Base-by-base conservation (phyloP, 2,329 filamentous ascomycete species). In the Neospermospora avenae region DNA sequence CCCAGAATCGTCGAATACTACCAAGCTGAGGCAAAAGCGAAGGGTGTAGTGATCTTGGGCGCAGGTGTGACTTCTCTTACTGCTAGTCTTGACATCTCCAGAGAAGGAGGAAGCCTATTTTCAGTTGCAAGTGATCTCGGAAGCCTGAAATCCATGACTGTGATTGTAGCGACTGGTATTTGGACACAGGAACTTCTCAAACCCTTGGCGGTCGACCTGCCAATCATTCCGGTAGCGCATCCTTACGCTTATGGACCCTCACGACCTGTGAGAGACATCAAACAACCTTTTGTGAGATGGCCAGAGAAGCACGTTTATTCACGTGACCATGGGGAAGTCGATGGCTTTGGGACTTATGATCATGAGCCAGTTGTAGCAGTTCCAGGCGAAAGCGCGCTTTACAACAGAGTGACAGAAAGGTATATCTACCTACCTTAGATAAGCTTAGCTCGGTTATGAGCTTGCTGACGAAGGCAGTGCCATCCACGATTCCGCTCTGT, bases 301-400 rank as follows among this genome's bases (percentile, higher is more conserved):
- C 71, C 72, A 10, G 73, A 75, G 37, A 61, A 69, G 44, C 70
- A 71, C 13, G 72, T 73, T 28, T 75, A 75, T 57, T 70, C 71
- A 8, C 67, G 73, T 28, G 71, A 74, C 18, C 73, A 74, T 22
- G 73, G 73, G 16, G 55, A 60, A 6, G 67, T 64, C 20, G 71
- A 74, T 53, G 73, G 74, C 0, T 57, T 75, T 11, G 73, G 73
- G 10, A 70, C 68, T 10, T 75, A 75, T 57, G 63, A 73, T 16
- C 74, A 74, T 54, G 34, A 63, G 3, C 70, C 72, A 1, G 54
- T 69, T 16, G 46, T 61, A 16, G 60, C 69, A 7, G 46, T 65
- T 4, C 67, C 68, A 3, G 13, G 16, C 18, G 35, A 55, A 14
- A 64, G 31, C 3, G 57, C 64, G 4, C 65, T 61, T 8, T 42